Evolutionary conservation across 192 early-diverging fungal species (phyloP).

Genomic region (Rhizophagus clarus): DNA sequence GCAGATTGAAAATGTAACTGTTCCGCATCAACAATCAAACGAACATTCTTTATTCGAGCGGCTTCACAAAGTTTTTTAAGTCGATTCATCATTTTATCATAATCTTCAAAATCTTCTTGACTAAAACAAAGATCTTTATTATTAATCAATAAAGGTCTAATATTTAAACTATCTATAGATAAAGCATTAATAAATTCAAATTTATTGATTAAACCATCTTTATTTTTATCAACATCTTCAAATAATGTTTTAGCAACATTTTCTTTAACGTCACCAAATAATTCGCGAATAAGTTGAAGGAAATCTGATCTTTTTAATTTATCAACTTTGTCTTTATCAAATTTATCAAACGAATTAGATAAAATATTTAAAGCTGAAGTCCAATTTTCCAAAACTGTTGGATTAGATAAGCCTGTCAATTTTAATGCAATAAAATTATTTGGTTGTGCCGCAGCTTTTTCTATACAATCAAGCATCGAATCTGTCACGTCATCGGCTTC

Average conservation of each 20-base stretch:
- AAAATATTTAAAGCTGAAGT: slow-evolving; percentile 56
- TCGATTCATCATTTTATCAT: slow-evolving; percentile 67
- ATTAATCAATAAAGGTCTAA: slow-evolving; percentile 50
- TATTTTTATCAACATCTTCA: slow-evolving; percentile 50
- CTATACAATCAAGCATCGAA: slow-evolving; percentile 71
- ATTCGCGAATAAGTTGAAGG: slow-evolving; percentile 35
- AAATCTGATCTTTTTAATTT: slow-evolving; percentile 43
- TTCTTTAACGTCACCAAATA: slow-evolving; percentile 33
- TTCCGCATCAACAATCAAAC: slow-evolving; percentile 91
- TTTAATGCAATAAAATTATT: slow-evolving; percentile 87
- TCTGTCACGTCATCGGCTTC: slow-evolving; percentile 68
- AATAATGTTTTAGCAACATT: slow-evolving; percentile 44
- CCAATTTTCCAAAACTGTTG: slow-evolving; percentile 72
- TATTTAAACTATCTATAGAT: slow-evolving; percentile 60
- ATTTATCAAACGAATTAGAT: slow-evolving; percentile 49
- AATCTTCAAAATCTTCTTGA: slow-evolving; percentile 69
- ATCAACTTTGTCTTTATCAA: slow-evolving; percentile 40
- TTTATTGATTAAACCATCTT: slow-evolving; percentile 66
- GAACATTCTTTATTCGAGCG: slow-evolving; percentile 65
- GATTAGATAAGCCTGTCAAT: slow-evolving; percentile 81
- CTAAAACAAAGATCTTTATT: slow-evolving; percentile 35
- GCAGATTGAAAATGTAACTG: slow-evolving; percentile 92
- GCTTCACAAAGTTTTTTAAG: slow-evolving; percentile 66
- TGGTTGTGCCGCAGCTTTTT: slow-evolving; percentile 65
- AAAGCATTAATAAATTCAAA: slow-evolving; percentile 67